Conservation (phyloP, 768 basidiomycete species). For the Suillus tomentosus region DNA sequence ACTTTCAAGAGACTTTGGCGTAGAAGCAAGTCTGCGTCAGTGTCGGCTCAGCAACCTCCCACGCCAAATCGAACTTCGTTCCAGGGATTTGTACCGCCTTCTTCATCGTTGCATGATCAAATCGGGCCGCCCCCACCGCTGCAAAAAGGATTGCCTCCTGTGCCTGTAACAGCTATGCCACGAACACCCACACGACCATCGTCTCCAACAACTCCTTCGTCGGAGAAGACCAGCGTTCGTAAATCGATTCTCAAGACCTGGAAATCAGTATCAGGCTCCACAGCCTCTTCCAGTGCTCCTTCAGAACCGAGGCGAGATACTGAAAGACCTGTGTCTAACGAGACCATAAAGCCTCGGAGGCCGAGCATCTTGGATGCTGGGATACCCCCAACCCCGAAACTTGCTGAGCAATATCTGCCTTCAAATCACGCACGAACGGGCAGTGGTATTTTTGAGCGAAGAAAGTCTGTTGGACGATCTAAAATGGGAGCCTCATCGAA, state of each 20-base stretch:
- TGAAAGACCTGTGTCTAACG: conserved; percentile 39
- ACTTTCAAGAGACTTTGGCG: conserved; percentile 78
- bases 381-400: conserved; percentile 64
- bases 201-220: conserved; percentile 35
- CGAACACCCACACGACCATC: conserved; percentile 15
- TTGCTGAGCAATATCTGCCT: conserved; percentile 52
- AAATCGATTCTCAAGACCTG: conserved; percentile 75
- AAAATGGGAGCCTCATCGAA: conserved; percentile 24
- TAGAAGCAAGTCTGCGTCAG: conserved; percentile 55
- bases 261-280: conserved; percentile 48
- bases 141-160: conserved; percentile 15
- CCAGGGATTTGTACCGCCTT: conserved; percentile 26
- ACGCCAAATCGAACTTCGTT: conserved; percentile 40
- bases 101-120: conserved; percentile 37
- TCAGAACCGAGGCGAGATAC: conserved; percentile 40
- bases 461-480: conserved; percentile 22
- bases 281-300: conserved; percentile 32
- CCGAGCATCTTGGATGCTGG: conserved; percentile 48
- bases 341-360: conserved; percentile 42
- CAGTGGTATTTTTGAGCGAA: conserved; percentile 33
- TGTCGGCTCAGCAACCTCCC: conserved; percentile 37
- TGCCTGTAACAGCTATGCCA: conserved; percentile 33
- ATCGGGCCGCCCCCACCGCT: conserved; percentile 31
- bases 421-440: conserved; percentile 35
- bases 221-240: conserved; percentile 49